Base-by-base conservation (phyloP, 1,284 basidiomycete species). In the Entoloma clypeatum region DNA sequence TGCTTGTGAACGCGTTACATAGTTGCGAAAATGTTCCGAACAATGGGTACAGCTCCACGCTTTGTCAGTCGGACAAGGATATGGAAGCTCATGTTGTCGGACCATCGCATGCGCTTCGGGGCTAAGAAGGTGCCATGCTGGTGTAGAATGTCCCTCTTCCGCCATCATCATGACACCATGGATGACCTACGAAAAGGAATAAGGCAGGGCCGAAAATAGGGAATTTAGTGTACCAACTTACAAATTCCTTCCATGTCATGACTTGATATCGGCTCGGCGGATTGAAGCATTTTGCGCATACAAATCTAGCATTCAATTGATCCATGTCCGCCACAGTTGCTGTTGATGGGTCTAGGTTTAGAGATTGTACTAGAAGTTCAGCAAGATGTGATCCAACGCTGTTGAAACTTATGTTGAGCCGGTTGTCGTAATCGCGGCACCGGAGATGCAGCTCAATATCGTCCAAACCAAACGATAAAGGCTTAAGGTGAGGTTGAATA, bases 21-120 rank as follows among this genome's bases (percentile, higher is more conserved):
- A 35, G 17, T 24, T 18, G 1, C 11, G 3, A 21, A 41, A 36
- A 35, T 49, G 48, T 8, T 9, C 9, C 9, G 39, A 17, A 21
- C 48, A 50, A 27, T 47, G 45, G 25, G 41, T 44, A 21, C 48
- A 50, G 16, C 45, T 38, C 48, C 48, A 50, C 11, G 41, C 28
- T 9, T 28, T 40, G n/a, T 46, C 44, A 8, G 6, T 4, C 11
- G 21, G 7, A 19, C 5, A 19, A 11, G 36, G 38, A 25, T 44
- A 25, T 11, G 16, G 7, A 18, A 17, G 33, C 19, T 47, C 48
- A 9, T 19, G 48, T 13, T 29, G 26, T n/a, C 29, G 29, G 3
- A 47, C 26, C n/a, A 41, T 25, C 11, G 18, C 21, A 3, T 16
- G 13, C 9, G 36, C 45, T 32, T 44, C 43, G 9, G 42, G 39